These are phyloP conservation scores for Fusarium foetens DNA, from an alignment of 2,329 filamentous ascomycete species.

Conservation along the genomic window DNA sequence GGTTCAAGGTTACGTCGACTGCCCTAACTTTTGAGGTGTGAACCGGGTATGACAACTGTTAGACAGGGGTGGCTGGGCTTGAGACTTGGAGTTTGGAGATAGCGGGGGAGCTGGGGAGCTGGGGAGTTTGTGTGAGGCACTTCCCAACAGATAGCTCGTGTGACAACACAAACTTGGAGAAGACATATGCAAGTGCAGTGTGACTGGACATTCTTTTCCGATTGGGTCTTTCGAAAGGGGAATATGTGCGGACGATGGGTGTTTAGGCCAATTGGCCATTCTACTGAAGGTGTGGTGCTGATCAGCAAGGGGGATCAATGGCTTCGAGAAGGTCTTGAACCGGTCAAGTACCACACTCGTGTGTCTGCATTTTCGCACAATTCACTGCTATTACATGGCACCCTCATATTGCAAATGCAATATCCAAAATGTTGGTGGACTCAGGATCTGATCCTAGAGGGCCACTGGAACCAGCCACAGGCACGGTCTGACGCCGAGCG, in stretches of 20 bases:
- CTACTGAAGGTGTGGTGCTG: not conserved
- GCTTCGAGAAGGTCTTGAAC: conserved; percentile 2
- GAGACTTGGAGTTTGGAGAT: conserved; percentile 1
- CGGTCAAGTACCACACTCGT: not conserved
- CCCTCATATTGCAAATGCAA: not conserved
- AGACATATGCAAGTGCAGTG: not conserved
- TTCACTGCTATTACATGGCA: not conserved
- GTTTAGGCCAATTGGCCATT: not conserved
- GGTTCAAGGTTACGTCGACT: conserved; percentile 2
- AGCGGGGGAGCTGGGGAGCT: conserved; percentile 1
- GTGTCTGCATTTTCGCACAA: not conserved
- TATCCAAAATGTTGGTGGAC: not conserved
- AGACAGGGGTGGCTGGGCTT: not conserved
- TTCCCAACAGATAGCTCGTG: not conserved
- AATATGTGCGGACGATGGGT: not conserved
- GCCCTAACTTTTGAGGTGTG: not conserved
- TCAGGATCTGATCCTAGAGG: conserved; percentile 6
- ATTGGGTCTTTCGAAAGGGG: not conserved
- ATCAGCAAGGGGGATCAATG: not conserved
- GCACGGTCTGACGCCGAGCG: conserved; percentile 1
- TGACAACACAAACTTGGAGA: not conserved
- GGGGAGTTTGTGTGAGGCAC: not conserved
- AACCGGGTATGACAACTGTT: not conserved
- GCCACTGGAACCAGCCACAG: not conserved
- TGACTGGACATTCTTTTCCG: not conserved